These are phyloP conservation scores for Talaromyces piceae DNA, from an alignment of 2,329 filamentous ascomycete species.

Conservation along the genomic window DNA sequence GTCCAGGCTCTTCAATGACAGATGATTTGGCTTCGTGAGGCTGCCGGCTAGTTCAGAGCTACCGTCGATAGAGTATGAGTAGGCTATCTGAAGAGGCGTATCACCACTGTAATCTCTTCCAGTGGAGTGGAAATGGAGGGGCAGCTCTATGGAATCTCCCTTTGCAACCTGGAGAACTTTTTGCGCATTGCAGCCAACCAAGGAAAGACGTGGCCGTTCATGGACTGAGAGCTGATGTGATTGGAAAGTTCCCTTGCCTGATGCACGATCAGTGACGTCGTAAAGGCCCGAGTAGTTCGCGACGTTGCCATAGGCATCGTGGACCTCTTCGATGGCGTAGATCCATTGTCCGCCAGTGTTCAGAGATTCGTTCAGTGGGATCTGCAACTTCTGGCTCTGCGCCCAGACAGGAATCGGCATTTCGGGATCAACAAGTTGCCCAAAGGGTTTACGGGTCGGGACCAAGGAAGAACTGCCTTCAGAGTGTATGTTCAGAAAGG, in stretches of 20 bases:
- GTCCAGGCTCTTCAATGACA: slow-evolving; percentile 49
- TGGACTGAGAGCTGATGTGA: slow-evolving; percentile 77
- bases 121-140: slow-evolving; percentile 61
- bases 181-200: slow-evolving; percentile 70
- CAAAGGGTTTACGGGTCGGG: slow-evolving; percentile 51
- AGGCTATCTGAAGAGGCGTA: slow-evolving; percentile 65
- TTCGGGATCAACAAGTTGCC: slow-evolving; percentile 50
- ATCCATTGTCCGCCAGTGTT: slow-evolving; percentile 71
- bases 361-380: slow-evolving; percentile 87
- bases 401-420: slow-evolving; percentile 60
- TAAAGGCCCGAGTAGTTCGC: slow-evolving; percentile 59
- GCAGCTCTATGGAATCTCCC: slow-evolving; percentile 60
- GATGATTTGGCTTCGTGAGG: slow-evolving; percentile 50
- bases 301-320: slow-evolving; percentile 81
- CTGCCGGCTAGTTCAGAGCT: slow-evolving; percentile 61
- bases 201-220: slow-evolving; percentile 67
- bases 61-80: slow-evolving; percentile 72
- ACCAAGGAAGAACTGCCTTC: slow-evolving; percentile 77
- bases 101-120: slow-evolving; percentile 51
- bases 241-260: slow-evolving; percentile 54
- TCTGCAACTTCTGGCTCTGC: slow-evolving; percentile 62
- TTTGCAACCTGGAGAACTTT: slow-evolving; percentile 77
- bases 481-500: slow-evolving; percentile 88
- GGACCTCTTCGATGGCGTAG: slow-evolving; percentile 85
- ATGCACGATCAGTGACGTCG: slow-evolving; percentile 60